Base-by-base conservation (phyloP, 225 moss, liverwort and hornwort species). In the Bryoerythrophyllum caledonicum region DNA sequence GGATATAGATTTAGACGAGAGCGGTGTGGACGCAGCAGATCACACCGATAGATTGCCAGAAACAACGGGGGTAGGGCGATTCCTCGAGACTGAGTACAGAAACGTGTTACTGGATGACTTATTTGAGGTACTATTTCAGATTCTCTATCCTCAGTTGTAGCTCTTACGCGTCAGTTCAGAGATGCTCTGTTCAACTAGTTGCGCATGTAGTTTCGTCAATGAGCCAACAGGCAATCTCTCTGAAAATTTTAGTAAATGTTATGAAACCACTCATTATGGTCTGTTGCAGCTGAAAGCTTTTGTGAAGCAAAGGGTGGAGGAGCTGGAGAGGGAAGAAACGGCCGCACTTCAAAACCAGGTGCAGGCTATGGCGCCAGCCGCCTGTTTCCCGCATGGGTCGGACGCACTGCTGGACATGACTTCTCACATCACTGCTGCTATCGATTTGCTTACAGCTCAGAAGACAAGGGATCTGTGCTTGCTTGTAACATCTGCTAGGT, bases 261-360 rank as follows among this genome's bases (percentile, higher is more conserved):
- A 10, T 38, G 8, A 10, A 38, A 38, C 32, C 58, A 26, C 19
- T 54, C 17, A 55, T 63, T 37, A 44, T 70, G 65, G 3, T 62
- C 35, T 61, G 6, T 62, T 65, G 78, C 82, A 99, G 99, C 87
- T 99, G 25, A 99, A 93, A 83, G 84, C 93, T 26, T 99, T 99
- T 72, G 63, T 99, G 65, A 93, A 88, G 90, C 89, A 91, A 73
- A 91, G 99, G 74, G 73, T 92, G 81, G 91, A 93, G 76, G 99
- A 99, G 84, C 71, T 95, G 68, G 88, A 82, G 64, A 89, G 82
- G 77, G 88, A 91, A 70, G 95, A 93, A 40, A 89, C 90, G 23
- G 87, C 93, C 55, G 77, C 89, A 23, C 74, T 99, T 57, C 95
- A 94, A 80, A 94, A 94, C 71, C 94, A 94, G 83, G 97, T 97